Evolutionary conservation across 2,329 filamentous ascomycete species (phyloP).

Genomic region (Xylaria sp.): DNA sequence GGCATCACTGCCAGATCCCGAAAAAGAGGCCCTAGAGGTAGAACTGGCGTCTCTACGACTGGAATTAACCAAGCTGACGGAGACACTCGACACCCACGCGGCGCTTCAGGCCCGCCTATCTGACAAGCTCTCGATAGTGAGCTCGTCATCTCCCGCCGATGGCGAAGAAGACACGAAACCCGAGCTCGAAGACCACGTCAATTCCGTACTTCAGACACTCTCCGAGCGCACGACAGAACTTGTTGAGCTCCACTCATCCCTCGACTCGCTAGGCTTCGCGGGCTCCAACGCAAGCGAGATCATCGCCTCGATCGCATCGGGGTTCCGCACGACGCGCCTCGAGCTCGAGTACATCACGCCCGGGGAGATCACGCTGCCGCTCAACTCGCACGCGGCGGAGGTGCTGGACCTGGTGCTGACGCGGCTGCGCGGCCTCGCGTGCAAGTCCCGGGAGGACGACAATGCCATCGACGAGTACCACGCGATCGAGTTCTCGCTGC

Average conservation of each 20-base stretch:
- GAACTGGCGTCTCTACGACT: slow-evolving; percentile 61
- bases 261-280: slow-evolving; percentile 62
- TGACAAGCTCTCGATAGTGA: slow-evolving; percentile 38
- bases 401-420: slow-evolving; percentile 65
- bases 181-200: slow-evolving; percentile 56
- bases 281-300: slow-evolving; percentile 60
- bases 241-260: slow-evolving; percentile 55
- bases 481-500: slow-evolving; percentile 63
- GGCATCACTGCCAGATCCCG: slow-evolving; percentile 54
- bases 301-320: slow-evolving; percentile 57
- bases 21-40: slow-evolving; percentile 56
- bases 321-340: slow-evolving; percentile 66
- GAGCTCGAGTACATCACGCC: slow-evolving; percentile 71
- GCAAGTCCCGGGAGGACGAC: slow-evolving; percentile 59
- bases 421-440: slow-evolving; percentile 61
- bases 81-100: slow-evolving; percentile 60
- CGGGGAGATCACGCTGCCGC: slow-evolving; percentile 64
- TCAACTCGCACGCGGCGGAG: slow-evolving; percentile 63
- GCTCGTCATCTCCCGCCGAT: background rate
- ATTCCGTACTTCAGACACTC: slow-evolving; percentile 56
- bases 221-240: slow-evolving; percentile 62
- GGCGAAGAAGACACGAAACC: slow-evolving; percentile 24
- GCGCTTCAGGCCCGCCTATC: slow-evolving; percentile 51
- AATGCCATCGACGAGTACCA: slow-evolving; percentile 70
- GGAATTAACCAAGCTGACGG: slow-evolving; percentile 60